Base-by-base conservation (phyloP, 768 basidiomycete genomes). In the Porpolomopsis calyptriformis region DNA sequence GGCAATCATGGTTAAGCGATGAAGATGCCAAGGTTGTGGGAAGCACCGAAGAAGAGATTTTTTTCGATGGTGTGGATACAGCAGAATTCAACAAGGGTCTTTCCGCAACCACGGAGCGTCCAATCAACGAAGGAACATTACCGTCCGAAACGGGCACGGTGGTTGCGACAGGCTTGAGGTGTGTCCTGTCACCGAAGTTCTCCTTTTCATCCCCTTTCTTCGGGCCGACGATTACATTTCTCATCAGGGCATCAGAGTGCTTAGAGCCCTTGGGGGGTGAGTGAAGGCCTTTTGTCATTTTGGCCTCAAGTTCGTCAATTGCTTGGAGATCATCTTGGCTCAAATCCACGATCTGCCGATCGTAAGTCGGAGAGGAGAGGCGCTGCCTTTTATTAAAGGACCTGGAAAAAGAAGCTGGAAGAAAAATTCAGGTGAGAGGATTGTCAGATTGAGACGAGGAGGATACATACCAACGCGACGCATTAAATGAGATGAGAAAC, bases 301-400 rank as follows among this genome's bases (percentile, higher is more conserved):
- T 60, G 4, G 64, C 62, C 23, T 80, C 73, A 9, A 79, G 57
- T 29, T 64, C 64, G 55, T 80, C 78, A 37, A 78, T 71, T 3
- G 73, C 77, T 27, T 64, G 62, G 9, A 82, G 57, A 45, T 80
- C 73, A 26, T 77, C 72, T 49, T 76, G 71, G 42, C 71, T 82
- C 44, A 77, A 57, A 18, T 72, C 72, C 5, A 50, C 62, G 19
- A 75, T 55, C 50, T 72, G 72, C 38, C 70, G 65, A 49, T 82
- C 81, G 49, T 78, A 80, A 18, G 75, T 75, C 1, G 82, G 80
- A 0, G 81, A 82, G 0, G 80, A 80, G 23, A 82, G 68, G 34
- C 82, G 69, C 52, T 74, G 74, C 18, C 77, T 69, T 60, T 85
- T 85, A 33, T 66, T 64, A 8, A 64, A 55, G n/a, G 73, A 33